Conservation (phyloP, 768 basidiomycete species). For the Mrakia hoshinonis region DNA sequence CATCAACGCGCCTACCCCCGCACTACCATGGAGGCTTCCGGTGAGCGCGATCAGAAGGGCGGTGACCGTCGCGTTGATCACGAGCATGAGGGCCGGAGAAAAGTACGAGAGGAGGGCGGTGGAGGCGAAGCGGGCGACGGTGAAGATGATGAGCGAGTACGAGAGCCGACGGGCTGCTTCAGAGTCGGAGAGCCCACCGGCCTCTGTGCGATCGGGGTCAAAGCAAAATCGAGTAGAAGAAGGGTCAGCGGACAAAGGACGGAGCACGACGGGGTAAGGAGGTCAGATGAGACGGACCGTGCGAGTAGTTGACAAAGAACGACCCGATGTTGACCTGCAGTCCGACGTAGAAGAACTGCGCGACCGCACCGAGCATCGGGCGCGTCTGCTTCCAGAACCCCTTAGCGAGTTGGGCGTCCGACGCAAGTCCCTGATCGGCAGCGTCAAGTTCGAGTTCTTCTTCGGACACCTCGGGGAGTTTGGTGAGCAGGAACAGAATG, state of each 20-base stretch:
- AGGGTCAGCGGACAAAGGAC: too few species aligned
- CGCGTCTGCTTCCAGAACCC: constrained; percentile 63
- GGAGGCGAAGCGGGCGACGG: constrained; percentile 50
- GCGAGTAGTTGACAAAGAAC: constrained; percentile 61
- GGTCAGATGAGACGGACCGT: too few species aligned
- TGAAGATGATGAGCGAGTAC: constrained; percentile 62
- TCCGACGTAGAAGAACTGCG: constrained; percentile 55
- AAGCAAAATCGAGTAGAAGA: too few species aligned
- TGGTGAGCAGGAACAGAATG: constrained; percentile 58
- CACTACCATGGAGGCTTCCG: constrained; percentile 48
- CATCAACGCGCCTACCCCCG: constrained; percentile 56
- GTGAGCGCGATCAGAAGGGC: constrained; percentile 50
- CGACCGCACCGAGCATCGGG: constrained; percentile 63
- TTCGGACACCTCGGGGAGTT: constrained; percentile 62
- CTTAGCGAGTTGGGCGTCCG: constrained; percentile 34
- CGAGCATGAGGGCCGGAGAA: constrained; percentile 57
- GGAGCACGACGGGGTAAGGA: too few species aligned
- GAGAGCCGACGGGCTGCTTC: constrained; percentile 59
- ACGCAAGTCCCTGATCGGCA: constrained; percentile 41
- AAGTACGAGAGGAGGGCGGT: constrained; percentile 55
- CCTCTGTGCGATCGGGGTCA: too few species aligned
- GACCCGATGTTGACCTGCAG: constrained; percentile 59
- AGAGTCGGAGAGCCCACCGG: constrained; percentile 48
- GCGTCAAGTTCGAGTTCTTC: constrained; percentile 48
- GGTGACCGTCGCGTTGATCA: constrained; percentile 50